Evolutionary conservation across 2,329 filamentous ascomycete genomes (phyloP).

Genomic region (Chrysoporthe puriensis): DNA sequence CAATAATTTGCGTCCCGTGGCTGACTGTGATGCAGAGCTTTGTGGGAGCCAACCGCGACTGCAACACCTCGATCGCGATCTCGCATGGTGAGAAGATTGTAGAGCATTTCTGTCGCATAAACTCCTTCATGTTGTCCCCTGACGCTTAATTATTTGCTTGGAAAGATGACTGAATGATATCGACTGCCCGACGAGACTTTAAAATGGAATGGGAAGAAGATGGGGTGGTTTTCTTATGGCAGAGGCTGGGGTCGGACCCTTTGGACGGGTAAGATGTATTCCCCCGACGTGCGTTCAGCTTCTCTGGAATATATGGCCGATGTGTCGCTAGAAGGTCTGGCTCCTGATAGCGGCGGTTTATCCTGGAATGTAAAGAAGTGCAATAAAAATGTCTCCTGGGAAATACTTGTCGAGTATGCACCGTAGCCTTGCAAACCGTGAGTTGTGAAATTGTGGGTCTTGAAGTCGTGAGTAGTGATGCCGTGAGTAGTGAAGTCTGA

Average conservation of each 20-base stretch:
- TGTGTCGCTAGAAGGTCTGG: no score
- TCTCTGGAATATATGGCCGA: neutral
- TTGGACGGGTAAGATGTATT: neutral
- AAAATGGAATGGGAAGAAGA: neutral
- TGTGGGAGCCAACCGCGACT: conserved; percentile 11
- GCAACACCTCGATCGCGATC: conserved; percentile 11
- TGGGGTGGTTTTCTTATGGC: neutral
- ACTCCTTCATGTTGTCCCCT: neutral
- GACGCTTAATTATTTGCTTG: neutral
- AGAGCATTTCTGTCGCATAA: neutral
- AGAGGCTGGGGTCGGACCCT: neutral
- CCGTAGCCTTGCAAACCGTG: conserved; percentile 19
- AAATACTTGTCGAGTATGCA: conserved; percentile 12
- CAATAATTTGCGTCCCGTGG: neutral
- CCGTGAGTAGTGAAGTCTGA: neutral
- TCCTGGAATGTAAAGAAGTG: conserved; percentile 25
- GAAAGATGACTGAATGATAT: neutral
- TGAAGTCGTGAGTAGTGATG: neutral
- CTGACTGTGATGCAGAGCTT: neutral
- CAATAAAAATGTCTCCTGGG: conserved; percentile 11
- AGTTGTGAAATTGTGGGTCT: neutral
- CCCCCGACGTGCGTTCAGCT: neutral
- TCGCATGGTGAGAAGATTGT: conserved; percentile 12
- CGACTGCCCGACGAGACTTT: neutral
- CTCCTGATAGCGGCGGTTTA: neutral